Percentiles rank a stretch among this genome's conserved stretches.
Evolutionary conservation across 768 basidiomycete genomes (phyloP).

Genomic region (Boletus sp.): DNA sequence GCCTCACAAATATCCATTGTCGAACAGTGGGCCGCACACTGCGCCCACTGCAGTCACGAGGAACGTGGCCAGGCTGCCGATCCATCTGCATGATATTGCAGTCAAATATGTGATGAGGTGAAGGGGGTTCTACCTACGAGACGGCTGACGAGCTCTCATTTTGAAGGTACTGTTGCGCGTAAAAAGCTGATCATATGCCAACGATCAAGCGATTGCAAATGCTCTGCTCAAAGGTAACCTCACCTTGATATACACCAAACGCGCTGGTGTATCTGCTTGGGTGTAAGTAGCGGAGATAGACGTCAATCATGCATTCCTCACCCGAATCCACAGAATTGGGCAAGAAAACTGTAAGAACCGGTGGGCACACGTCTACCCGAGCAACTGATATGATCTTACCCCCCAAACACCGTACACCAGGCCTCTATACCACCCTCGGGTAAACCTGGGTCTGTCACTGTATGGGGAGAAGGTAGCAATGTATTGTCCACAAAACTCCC

Average conservation of each 20-base stretch:
- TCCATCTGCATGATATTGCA: constrained; percentile 20
- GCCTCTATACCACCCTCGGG: constrained; percentile 18
- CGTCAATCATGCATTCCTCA: background rate
- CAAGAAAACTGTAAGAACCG: constrained; percentile 21
- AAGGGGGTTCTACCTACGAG: constrained; percentile 13
- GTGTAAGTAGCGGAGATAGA: background rate
- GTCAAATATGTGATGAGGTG: background rate
- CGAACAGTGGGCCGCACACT: constrained; percentile 25
- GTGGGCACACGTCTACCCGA: background rate
- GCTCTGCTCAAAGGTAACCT: background rate
- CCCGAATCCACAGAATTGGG: constrained; percentile 28
- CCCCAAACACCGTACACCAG: constrained; percentile 27
- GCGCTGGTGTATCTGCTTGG: constrained; percentile 14
- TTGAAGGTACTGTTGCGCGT: constrained; percentile 18
- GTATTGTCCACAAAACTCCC: background rate
- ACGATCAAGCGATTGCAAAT: background rate
- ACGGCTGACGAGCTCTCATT: constrained; percentile 22
- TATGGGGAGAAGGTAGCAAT: background rate
- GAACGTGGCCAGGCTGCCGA: constrained; percentile 21
- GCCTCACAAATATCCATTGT: constrained; percentile 29
- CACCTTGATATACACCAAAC: constrained; percentile 31
- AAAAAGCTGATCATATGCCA: constrained; percentile 15
- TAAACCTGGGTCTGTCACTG: background rate
- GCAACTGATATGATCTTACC: constrained; percentile 9
- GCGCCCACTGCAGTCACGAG: constrained; percentile 19